phyloP scores from a whole-genome alignment of 805 yeast genomes.

The Yarrowia alimentaria region DNA sequence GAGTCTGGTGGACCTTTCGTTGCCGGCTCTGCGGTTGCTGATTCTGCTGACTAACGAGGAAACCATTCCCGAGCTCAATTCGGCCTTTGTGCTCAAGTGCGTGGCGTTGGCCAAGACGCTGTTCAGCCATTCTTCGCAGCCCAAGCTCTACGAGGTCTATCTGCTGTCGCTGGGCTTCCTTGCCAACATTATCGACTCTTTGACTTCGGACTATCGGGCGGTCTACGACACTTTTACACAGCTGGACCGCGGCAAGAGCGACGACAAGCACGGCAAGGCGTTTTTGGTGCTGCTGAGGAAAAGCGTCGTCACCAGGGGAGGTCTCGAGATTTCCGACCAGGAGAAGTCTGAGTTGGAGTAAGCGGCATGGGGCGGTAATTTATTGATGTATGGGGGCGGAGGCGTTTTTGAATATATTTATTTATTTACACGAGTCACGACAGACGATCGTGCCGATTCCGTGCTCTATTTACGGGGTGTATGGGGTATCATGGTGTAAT shows the following conservation, averaged over 20 bases:
- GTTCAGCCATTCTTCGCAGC: neutral
- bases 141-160: conserved; percentile 21
- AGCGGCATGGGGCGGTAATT: neutral
- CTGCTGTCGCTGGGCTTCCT: conserved; percentile 9
- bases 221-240: conserved; percentile 4
- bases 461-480: no score
- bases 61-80: neutral
- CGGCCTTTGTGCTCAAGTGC: conserved; percentile 9
- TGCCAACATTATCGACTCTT: conserved; percentile 3
- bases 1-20: neutral
- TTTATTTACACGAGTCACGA: no score
- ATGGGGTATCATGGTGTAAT: no score
- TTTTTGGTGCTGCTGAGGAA: conserved; percentile 11
- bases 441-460: no score
- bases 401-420: no score
- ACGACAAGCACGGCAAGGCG: conserved; percentile 23
- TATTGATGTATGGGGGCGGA: neutral
- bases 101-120: conserved; percentile 6
- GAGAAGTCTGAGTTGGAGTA: conserved; percentile 6
- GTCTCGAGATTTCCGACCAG: neutral
- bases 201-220: conserved; percentile 2
- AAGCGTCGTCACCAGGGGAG: conserved; percentile 15
- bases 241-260: conserved; percentile 4
- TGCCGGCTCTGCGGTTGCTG: conserved; percentile 13
- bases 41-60: conserved; percentile 8